Base-by-base conservation (phyloP, 169 alveolate genomes). In the Perkinsus marinus region DNA sequence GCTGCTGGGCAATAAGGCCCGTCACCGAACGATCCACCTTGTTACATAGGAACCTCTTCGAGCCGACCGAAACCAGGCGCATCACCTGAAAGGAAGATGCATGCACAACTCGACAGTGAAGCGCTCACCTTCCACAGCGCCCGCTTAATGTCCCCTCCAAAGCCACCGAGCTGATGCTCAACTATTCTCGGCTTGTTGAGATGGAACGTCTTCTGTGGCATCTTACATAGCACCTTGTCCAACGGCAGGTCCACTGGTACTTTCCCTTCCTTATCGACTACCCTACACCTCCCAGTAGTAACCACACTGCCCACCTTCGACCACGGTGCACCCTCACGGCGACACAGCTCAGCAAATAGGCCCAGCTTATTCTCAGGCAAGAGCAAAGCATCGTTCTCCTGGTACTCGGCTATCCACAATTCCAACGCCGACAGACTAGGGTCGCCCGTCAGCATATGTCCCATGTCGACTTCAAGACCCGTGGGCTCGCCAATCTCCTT, bases 1-100 rank as follows among this genome's bases (percentile, higher is more conserved):
- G 95, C 94, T 93, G 95, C 92, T 93, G 95, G 37, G 95, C 95
- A 37, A 93, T 69, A 39, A 91, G 93, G 39, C 95, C 95, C 19
- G 95, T 93, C 43, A 93, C 95, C 10, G 95, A 93, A 7, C 95
- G 93, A 34, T 93, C 95, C 41, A 93, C 95, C 89, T 93, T 93
- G 93, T 92, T 91, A 68, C 92, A 92, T 36, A 93, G 93, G 89
- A 90, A 93, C 89, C 95, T 93, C 91, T 93, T 93, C 90, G 95
- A 93, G 90, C 94, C 91, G 47, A 93, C 95, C 10, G 93, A 91
- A 36, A 89, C 90, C 38, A 93, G 39, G 19, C 93, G 92, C 90
- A 93, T 39, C 19, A 93, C 95, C 79, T 57, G 79, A 57, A 57
- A 30, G 34, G 5, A 6, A 13, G 3, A 57, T 30, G 10, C 19